A percentile compares a stretch with the other conserved stretches of the same genome.
Evolutionary conservation across 2,329 filamentous ascomycete species (phyloP).

Genomic region (Botrytis porri): DNA sequence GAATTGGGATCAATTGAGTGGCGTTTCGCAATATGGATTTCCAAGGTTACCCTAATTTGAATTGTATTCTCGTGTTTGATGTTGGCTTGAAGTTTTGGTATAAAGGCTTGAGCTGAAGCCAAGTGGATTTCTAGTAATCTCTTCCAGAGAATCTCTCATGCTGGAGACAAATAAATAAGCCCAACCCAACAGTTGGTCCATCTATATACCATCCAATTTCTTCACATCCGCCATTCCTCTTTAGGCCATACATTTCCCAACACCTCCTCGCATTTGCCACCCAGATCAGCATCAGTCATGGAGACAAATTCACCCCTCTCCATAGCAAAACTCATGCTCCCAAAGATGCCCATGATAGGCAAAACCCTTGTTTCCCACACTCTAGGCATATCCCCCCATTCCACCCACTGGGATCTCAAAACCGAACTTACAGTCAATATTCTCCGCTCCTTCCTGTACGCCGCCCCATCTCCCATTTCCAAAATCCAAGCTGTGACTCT

Average conservation of each 20-base stretch:
- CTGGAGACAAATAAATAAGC: background rate
- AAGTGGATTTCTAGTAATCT: background rate
- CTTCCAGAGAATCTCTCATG: background rate
- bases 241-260: background rate
- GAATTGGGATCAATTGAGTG: background rate
- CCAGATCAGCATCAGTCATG: conserved; percentile 19
- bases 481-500: conserved; percentile 60
- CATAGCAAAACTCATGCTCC: conserved; percentile 40
- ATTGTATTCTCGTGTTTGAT: background rate
- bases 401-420: conserved; percentile 73
- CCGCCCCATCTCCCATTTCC: conserved; percentile 45
- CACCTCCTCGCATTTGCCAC: conserved; percentile 35
- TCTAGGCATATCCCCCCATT: conserved; percentile 65
- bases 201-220: background rate
- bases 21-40: background rate
- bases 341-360: conserved; percentile 58
- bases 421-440: conserved; percentile 71
- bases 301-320: conserved; percentile 37
- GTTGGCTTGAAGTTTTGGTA: background rate
- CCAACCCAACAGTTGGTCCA: background rate
- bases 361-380: conserved; percentile 61
- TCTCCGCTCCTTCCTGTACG: conserved; percentile 59
- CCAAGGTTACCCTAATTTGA: background rate
- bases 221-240: background rate
- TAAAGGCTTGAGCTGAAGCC: background rate